phyloP scores from a whole-genome alignment of 129 eudicot genomes.

The Flaveria linearis region DNA sequence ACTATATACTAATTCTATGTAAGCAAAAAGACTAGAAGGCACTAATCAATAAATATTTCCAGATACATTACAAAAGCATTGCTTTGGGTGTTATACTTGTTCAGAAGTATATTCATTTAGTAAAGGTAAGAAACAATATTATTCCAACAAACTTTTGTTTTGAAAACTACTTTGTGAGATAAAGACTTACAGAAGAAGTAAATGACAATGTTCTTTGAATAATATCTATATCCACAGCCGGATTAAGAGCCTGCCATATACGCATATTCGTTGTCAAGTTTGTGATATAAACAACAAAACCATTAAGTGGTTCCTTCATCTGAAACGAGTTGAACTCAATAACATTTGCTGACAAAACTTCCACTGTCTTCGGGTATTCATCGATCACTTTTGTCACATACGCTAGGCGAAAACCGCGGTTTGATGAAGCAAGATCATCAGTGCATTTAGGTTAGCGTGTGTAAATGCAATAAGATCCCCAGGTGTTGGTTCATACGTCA shows the following conservation, averaged over 20 bases:
- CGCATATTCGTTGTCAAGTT: slow-evolving; percentile 67
- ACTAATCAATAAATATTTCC: too few relatives aligned
- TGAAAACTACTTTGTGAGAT: neutral
- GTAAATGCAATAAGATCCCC: slow-evolving; percentile 71
- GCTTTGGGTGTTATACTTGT: too few relatives aligned
- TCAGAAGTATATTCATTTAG: too few relatives aligned
- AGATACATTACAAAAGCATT: too few relatives aligned
- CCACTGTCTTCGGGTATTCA: neutral
- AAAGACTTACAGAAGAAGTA: slow-evolving; percentile 38
- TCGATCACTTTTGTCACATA: slow-evolving; percentile 18
- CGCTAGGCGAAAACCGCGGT: slow-evolving; percentile 38
- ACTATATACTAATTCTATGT: too few relatives aligned
- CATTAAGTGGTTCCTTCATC: neutral
- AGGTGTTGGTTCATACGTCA: slow-evolving; percentile 38
- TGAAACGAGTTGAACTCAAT: neutral
- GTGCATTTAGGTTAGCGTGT: slow-evolving; percentile 43
- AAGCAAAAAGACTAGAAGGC: too few relatives aligned
- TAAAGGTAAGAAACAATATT: too few relatives aligned
- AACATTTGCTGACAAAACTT: slow-evolving; percentile 31
- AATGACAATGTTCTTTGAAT: slow-evolving; percentile 36
- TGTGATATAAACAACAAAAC: slow-evolving; percentile 47
- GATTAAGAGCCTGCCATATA: slow-evolving; percentile 61
- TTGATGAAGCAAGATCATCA: slow-evolving; percentile 43
- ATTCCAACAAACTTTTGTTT: too few relatives aligned
- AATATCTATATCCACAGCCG: slow-evolving; percentile 26